phyloP scores from a whole-genome alignment of 2,329 filamentous ascomycete genomes.

The Podosphaera leucotricha region DNA sequence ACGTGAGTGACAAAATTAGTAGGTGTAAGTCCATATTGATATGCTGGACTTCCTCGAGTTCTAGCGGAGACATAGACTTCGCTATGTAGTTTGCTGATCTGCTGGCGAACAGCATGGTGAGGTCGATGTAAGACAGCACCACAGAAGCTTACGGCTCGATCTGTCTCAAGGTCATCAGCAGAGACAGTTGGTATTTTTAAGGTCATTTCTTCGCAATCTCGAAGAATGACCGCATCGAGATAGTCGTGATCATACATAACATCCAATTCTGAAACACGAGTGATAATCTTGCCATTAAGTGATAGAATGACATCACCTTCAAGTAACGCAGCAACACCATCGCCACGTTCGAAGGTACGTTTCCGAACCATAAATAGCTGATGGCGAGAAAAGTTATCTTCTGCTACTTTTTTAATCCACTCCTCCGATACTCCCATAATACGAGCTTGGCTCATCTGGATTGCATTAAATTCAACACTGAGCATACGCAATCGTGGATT shows the following conservation, averaged over 20 bases:
- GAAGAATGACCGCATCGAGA: conserved; percentile 67
- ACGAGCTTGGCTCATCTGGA: conserved; percentile 89
- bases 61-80: conserved; percentile 89
- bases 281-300: conserved; percentile 78
- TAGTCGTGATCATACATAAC: conserved; percentile 81
- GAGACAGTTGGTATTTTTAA: conserved; percentile 66
- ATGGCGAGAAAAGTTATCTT: conserved; percentile 74
- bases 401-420: conserved; percentile 79
- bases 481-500: conserved; percentile 70
- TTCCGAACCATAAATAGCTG: conserved; percentile 98
- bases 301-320: conserved; percentile 88
- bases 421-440: conserved; percentile 94
- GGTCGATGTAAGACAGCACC: conserved; percentile 82
- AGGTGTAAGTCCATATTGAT: conserved; percentile 76
- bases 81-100: conserved; percentile 88
- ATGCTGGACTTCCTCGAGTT: conserved; percentile 59
- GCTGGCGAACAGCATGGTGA: conserved; percentile 87
- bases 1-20: conserved; percentile 97
- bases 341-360: conserved; percentile 43
- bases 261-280: conserved; percentile 76
- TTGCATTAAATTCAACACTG: conserved; percentile 80
- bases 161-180: conserved; percentile 77
- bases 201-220: conserved; percentile 55
- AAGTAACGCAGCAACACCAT: conserved; percentile 40
- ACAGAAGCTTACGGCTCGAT: conserved; percentile 81